These are phyloP conservation scores for Aspergillus homomorphus DNA, from an alignment of 495 filamentous ascomycete species.

Conservation along the genomic window DNA sequence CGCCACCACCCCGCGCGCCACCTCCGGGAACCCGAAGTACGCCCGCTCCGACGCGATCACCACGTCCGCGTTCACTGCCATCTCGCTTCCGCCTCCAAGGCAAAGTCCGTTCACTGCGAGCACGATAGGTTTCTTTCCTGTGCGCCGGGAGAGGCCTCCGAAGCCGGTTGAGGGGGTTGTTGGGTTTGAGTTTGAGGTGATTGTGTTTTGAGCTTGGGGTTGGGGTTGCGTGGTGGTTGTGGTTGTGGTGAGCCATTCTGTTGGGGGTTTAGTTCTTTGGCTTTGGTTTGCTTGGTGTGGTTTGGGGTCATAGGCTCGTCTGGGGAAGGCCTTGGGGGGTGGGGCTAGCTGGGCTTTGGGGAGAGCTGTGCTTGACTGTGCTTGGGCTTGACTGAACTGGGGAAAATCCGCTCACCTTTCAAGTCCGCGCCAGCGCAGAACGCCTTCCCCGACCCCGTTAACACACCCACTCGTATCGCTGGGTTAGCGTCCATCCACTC, in stretches of 20 bases:
- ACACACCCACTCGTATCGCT: constrained; percentile 49
- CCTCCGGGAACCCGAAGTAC: constrained; percentile 66
- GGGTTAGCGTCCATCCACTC: constrained; percentile 58
- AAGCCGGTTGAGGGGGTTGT: constrained; percentile 28
- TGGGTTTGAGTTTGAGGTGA: constrained; percentile 9
- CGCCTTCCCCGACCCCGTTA: constrained; percentile 54
- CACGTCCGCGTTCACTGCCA: constrained; percentile 69
- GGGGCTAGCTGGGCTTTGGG: not conserved
- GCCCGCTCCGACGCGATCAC: constrained; percentile 56
- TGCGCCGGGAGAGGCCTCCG: constrained; percentile 45
- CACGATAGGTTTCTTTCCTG: constrained; percentile 60
- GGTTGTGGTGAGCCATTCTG: constrained; percentile 40
- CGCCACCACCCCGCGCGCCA: constrained; percentile 67
- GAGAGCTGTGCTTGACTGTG: too few species aligned
- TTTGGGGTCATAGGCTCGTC: not conserved
- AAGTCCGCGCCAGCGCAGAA: constrained; percentile 61
- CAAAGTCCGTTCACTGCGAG: constrained; percentile 70
- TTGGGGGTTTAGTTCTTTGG: constrained; percentile 6
- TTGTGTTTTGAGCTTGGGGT: constrained; percentile 3
- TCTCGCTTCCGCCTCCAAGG: constrained; percentile 75
- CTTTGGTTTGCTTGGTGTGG: not conserved
- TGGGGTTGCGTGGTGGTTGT: not conserved
- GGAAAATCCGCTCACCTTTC: constrained; percentile 40
- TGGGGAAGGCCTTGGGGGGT: too few species aligned
- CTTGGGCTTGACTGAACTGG: too few species aligned